Conservation (phyloP, 345 rosid species). For the Balakata baccata region DNA sequence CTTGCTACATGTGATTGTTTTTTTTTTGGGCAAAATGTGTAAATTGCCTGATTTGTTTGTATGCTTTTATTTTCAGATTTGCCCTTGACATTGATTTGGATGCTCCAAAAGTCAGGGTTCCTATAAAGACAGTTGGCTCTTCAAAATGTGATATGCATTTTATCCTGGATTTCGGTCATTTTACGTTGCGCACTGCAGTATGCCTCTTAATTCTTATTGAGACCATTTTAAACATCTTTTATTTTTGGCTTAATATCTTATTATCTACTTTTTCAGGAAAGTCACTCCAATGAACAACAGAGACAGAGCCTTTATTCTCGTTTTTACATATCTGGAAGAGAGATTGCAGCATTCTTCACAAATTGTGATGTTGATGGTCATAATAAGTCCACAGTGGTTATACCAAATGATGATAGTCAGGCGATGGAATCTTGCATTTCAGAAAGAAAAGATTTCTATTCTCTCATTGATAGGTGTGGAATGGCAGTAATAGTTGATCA, state of each 20-base stretch:
- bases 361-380: slow-evolving; percentile 57
- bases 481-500: slow-evolving; percentile 94
- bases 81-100: slow-evolving; percentile 97
- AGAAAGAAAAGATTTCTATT: slow-evolving; percentile 54
- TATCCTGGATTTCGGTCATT: slow-evolving; percentile 95
- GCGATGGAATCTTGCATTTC: slow-evolving; percentile 37
- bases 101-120: slow-evolving; percentile 95
- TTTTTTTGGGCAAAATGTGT: neutral
- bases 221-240: slow-evolving; percentile 21
- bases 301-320: slow-evolving; percentile 87
- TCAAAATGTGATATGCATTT: slow-evolving; percentile 71
- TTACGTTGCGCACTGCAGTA: slow-evolving; percentile 83
- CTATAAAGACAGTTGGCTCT: slow-evolving; percentile 62
- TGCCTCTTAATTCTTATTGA: slow-evolving; percentile 20
- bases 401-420: slow-evolving; percentile 42
- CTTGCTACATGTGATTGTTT: neutral
- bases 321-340: slow-evolving; percentile 86
- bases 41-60: slow-evolving; percentile 7
- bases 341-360: slow-evolving; percentile 88
- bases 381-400: slow-evolving; percentile 37
- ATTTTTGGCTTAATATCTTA: slow-evolving; percentile 16
- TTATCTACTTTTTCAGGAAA: slow-evolving; percentile 53
- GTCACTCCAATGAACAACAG: slow-evolving; percentile 64
- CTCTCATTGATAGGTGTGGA: slow-evolving; percentile 92
- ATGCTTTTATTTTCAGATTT: slow-evolving; percentile 54